Evolutionary conservation across 495 filamentous ascomycete species (phyloP).

Genomic region (Lophiostoma macrostomum): DNA sequence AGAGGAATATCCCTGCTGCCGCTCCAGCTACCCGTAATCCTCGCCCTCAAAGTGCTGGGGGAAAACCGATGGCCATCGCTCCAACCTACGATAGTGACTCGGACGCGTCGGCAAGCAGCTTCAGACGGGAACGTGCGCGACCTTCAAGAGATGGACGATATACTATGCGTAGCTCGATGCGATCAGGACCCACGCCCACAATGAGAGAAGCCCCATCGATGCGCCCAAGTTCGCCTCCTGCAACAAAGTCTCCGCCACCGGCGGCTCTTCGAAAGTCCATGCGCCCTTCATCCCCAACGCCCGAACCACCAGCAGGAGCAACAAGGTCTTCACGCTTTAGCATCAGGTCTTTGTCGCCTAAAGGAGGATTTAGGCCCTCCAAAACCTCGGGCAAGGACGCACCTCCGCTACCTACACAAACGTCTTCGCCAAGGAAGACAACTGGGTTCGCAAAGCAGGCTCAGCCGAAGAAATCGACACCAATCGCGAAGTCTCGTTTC

Average conservation of each 20-base stretch:
- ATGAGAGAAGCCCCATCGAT: constrained; percentile 18
- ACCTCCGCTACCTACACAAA: constrained; percentile 52
- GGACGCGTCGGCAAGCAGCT: constrained; percentile 58
- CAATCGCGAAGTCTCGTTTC: constrained; percentile 40
- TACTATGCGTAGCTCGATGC: constrained; percentile 57
- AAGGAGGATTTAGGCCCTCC: constrained; percentile 21
- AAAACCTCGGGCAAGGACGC: constrained; percentile 18
- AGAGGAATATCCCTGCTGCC: constrained; percentile 36
- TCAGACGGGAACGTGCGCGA: constrained; percentile 49
- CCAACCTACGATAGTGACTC: constrained; percentile 54
- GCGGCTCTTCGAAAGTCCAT: constrained; percentile 33
- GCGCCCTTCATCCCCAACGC: constrained; percentile 36
- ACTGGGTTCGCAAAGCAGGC: constrained; percentile 47
- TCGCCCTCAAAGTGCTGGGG: constrained; percentile 22
- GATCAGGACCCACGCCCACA: constrained; percentile 38
- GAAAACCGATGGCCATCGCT: constrained; percentile 12
- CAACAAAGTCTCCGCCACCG: constrained; percentile 15
- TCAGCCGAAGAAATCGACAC: constrained; percentile 40
- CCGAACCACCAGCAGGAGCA: constrained; percentile 29
- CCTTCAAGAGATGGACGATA: constrained; percentile 41
- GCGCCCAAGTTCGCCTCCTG: constrained; percentile 10
- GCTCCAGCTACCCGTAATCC: not conserved
- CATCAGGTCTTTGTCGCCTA: constrained; percentile 46
- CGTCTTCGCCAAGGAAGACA: constrained; percentile 33
- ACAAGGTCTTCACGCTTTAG: constrained; percentile 41